These are phyloP conservation scores for Tuber borchii DNA, from an alignment of 495 filamentous ascomycete species.

Conservation along the genomic window DNA sequence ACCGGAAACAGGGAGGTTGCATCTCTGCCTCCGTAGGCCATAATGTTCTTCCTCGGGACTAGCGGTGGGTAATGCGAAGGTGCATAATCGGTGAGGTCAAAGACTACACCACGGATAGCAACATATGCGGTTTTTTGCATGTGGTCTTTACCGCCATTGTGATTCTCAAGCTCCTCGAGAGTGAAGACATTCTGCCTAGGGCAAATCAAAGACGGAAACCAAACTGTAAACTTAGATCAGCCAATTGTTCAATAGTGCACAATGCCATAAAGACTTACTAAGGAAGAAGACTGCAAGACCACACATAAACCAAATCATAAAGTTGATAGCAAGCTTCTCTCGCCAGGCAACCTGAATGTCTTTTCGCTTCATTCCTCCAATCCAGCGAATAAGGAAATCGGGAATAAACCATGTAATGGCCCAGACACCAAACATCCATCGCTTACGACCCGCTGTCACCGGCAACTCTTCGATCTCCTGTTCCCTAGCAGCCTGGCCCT, in stretches of 20 bases:
- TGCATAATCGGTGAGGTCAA: constrained; percentile 69
- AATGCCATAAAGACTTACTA: constrained; percentile 40
- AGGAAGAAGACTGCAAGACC: constrained; percentile 70
- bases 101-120: constrained; percentile 81
- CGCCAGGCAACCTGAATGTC: constrained; percentile 93
- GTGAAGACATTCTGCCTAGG: constrained; percentile 85
- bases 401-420: constrained; percentile 80
- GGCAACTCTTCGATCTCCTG: constrained; percentile 78
- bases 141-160: constrained; percentile 54
- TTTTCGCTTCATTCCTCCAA: constrained; percentile 84
- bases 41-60: constrained; percentile 58
- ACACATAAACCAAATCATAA: constrained; percentile 92
- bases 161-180: constrained; percentile 62
- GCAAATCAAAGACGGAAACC: constrained; percentile 82
- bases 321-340: constrained; percentile 96
- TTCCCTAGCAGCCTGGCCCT: constrained; percentile 83
- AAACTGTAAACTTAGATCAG: constrained; percentile 52
- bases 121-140: constrained; percentile 53
- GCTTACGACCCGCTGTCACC: constrained; percentile 73
- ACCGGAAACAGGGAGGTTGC: constrained; percentile 85
- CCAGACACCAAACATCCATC: constrained; percentile 87
- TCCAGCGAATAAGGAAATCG: constrained; percentile 67
- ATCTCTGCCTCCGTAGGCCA: constrained; percentile 77
- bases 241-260: neutral
- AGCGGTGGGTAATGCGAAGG: constrained; percentile 73